Base-by-base conservation (phyloP, 768 basidiomycete species). In the Boletellus sp. region DNA sequence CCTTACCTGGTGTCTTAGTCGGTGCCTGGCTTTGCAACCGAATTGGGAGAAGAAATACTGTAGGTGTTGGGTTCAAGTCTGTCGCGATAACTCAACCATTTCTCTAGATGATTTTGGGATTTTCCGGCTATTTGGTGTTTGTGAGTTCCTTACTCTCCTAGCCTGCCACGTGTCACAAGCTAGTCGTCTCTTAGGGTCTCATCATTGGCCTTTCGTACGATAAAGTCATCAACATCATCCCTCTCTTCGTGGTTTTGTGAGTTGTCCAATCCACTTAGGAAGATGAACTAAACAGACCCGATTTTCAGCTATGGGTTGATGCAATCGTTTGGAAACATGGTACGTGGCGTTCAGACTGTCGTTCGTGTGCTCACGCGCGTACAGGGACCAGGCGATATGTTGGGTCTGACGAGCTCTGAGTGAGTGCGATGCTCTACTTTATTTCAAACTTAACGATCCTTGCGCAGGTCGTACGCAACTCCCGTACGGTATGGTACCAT, bases 321-420 rank as follows among this genome's bases (percentile, higher is more conserved):
- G 84, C 81, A 85, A 56, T 84, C 80, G 3, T 78, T 74, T 39
- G 85, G 84, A n/a, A 87, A 87, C 57, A 42, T 86, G 69, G 81
- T 78, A 60, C 34, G 70, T 60, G 17, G 15, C 32, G 36, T 32
- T 33, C 19, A 24, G 34, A 12, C 23, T 51, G 26, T 20, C n/a
- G 13, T 43, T 36, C 20, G 9, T 40, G 42, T 26, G 20, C 40
- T 63, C 12, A 69, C 42, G 12, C 16, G 23, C 20, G 17, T 48
- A 20, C 53, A 83, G 81, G 85, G 85, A 16, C 85, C 85, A 3
- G 86, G 87, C 19, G 78, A 87, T 58, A 85, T 85, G 80, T 64
- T 84, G 10, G 81, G 83, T 42, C 73, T 85, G 37, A 79, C 81
- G 43, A 82, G 80, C 45, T 78, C 79, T 16, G 85, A 85, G 80